These are phyloP conservation scores for Ascosphaera pollenicola DNA, from an alignment of 2,329 filamentous ascomycete genomes.

Conservation along the genomic window DNA sequence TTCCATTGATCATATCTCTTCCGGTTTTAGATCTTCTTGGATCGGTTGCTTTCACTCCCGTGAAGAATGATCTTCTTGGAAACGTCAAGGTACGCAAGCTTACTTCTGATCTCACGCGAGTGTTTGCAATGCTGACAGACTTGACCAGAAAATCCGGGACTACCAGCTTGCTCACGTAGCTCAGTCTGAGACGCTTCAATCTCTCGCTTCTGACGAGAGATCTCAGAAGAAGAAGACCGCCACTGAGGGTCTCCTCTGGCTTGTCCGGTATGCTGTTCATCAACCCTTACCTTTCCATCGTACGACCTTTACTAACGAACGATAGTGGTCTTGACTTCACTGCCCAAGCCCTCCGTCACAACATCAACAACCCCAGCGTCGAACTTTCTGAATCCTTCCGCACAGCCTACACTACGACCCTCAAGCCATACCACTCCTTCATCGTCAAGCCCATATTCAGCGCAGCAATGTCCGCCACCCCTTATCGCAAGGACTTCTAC, in stretches of 20 bases:
- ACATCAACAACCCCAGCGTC: conserved; percentile 42
- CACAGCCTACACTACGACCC: conserved; percentile 58
- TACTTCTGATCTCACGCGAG: not conserved
- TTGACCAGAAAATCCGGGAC: conserved; percentile 60
- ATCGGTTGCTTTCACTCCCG: conserved; percentile 59
- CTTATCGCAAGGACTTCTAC: conserved; percentile 89
- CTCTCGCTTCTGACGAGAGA: conserved; percentile 67
- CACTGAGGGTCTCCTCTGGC: conserved; percentile 78
- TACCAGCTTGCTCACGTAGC: conserved; percentile 56
- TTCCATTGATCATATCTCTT: not conserved
- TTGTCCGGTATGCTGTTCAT: conserved; percentile 43
- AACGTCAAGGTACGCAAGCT: conserved; percentile 54
- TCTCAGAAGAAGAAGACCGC: conserved; percentile 75
- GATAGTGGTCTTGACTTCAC: conserved; percentile 83
- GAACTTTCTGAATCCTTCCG: conserved; percentile 80
- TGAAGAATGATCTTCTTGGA: conserved; percentile 76
- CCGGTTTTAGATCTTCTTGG: conserved; percentile 31
- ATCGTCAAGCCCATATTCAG: conserved; percentile 80
- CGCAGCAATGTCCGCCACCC: conserved; percentile 78
- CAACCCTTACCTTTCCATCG: conserved; percentile 2
- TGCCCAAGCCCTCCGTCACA: conserved; percentile 57
- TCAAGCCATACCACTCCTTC: conserved; percentile 82
- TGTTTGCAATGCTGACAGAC: conserved; percentile 1
- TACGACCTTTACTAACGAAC: conserved; percentile 2
- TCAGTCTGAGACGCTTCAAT: conserved; percentile 67